Conservation (phyloP, 331 rosid species). For the Malus hybrid region DNA sequence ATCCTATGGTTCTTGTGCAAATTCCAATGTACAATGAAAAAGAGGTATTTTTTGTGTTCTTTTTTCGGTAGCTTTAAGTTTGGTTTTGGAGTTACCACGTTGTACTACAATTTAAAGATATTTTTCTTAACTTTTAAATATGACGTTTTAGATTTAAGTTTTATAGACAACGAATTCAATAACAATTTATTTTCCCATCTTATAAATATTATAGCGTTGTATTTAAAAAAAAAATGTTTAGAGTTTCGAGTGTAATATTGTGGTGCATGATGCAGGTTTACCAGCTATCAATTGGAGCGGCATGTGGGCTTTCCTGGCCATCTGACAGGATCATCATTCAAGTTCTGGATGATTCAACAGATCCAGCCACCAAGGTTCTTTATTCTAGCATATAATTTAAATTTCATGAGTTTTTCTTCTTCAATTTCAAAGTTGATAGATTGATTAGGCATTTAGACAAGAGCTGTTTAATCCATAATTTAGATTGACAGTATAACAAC, state of each 20-base stretch:
- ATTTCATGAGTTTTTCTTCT: no score
- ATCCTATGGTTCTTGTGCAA: conserved; percentile 84
- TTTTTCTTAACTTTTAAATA: no score
- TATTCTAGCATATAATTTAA: neutral
- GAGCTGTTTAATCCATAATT: no score
- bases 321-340: conserved; percentile 78
- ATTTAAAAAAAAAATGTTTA: no score
- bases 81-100: neutral
- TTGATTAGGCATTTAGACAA: neutral
- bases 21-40: conserved; percentile 88
- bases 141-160: no score
- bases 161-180: no score
- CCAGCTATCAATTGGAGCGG: conserved; percentile 87
- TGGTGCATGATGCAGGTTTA: conserved; percentile 50
- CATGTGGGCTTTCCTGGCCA: conserved; percentile 91
- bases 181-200: no score
- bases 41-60: conserved; percentile 35
- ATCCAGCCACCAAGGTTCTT: conserved; percentile 67
- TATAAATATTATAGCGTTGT: no score
- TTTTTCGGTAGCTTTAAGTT: neutral
- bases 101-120: no score
- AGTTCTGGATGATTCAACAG: conserved; percentile 96
- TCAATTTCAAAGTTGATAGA: neutral
- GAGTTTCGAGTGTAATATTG: neutral
- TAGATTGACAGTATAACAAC: no score